These are phyloP conservation scores for Atkinsonella hypoxylon DNA, from an alignment of 2,329 filamentous ascomycete genomes.

Conservation along the genomic window DNA sequence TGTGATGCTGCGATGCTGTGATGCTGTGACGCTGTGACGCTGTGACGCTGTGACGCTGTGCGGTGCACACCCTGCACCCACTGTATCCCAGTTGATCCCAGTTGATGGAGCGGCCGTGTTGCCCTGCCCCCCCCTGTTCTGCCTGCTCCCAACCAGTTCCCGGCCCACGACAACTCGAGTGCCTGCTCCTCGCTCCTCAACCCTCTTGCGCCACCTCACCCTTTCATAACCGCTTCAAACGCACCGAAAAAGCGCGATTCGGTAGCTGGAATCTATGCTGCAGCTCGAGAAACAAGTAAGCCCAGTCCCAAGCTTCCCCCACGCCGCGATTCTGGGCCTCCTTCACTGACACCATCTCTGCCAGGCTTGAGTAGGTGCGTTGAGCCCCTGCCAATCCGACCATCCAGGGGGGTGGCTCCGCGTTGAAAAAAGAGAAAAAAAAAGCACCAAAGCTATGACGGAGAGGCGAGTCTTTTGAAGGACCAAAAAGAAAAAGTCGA, in stretches of 20 bases:
- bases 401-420: slow-evolving; percentile 4
- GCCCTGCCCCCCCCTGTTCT: not conserved
- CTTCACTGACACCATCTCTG: slow-evolving; percentile 8
- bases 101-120: not conserved
- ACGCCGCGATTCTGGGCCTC: not conserved
- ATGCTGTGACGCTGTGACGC: too few relatives aligned
- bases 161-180: slow-evolving; percentile 10
- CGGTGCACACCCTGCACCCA: not conserved
- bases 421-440: too few relatives aligned
- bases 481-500: not conserved
- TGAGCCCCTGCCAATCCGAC: slow-evolving; percentile 10
- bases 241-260: slow-evolving; percentile 19
- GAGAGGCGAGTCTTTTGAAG: not conserved
- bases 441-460: slow-evolving; percentile 1
- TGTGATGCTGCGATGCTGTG: too few relatives aligned
- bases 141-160: slow-evolving; percentile 9
- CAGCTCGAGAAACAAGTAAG: slow-evolving; percentile 18
- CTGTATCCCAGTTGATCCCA: not conserved
- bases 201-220: slow-evolving; percentile 12
- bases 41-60: too few relatives aligned
- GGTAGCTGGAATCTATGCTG: slow-evolving; percentile 21
- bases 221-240: slow-evolving; percentile 19
- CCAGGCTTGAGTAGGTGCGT: slow-evolving; percentile 21
- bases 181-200: slow-evolving; percentile 7
- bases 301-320: not conserved